Evolutionary conservation across 768 basidiomycete genomes (phyloP).

Genomic region (Clathrus columnatus): DNA sequence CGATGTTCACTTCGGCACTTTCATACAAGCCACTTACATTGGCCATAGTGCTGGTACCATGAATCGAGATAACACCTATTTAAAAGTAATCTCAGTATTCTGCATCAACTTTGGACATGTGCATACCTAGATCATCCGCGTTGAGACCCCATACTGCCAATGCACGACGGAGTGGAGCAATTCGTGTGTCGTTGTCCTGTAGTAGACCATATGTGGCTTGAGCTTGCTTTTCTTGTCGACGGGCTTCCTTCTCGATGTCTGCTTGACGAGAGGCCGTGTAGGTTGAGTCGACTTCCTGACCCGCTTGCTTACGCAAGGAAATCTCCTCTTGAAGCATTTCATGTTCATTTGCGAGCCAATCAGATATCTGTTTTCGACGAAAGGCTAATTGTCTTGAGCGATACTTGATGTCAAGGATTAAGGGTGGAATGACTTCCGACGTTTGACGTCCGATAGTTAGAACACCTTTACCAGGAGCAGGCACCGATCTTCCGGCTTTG

Average conservation of each 20-base stretch:
- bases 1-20: no score
- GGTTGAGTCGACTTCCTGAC: slow-evolving; percentile 45
- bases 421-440: slow-evolving; percentile 65
- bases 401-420: slow-evolving; percentile 77
- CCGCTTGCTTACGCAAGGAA: slow-evolving; percentile 46
- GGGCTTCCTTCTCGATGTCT: slow-evolving; percentile 85
- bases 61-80: slow-evolving; percentile 67
- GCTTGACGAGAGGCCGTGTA: slow-evolving; percentile 72
- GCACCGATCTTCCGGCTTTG: slow-evolving; percentile 97
- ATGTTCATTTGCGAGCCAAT: slow-evolving; percentile 91
- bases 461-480: slow-evolving; percentile 92
- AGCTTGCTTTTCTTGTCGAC: slow-evolving; percentile 86
- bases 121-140: slow-evolving; percentile 72
- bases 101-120: slow-evolving; percentile 18
- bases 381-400: slow-evolving; percentile 90
- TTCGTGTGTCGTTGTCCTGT: slow-evolving; percentile 72
- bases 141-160: slow-evolving; percentile 95
- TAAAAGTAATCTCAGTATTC: neutral
- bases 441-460: slow-evolving; percentile 84
- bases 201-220: slow-evolving; percentile 95
- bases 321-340: slow-evolving; percentile 75
- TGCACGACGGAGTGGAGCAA: slow-evolving; percentile 89
- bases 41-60: slow-evolving; percentile 80
- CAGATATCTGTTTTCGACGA: slow-evolving; percentile 89
- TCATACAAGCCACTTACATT: no score